phyloP scores from a whole-genome alignment of 331 rosid species.

The Malus hybrid region DNA sequence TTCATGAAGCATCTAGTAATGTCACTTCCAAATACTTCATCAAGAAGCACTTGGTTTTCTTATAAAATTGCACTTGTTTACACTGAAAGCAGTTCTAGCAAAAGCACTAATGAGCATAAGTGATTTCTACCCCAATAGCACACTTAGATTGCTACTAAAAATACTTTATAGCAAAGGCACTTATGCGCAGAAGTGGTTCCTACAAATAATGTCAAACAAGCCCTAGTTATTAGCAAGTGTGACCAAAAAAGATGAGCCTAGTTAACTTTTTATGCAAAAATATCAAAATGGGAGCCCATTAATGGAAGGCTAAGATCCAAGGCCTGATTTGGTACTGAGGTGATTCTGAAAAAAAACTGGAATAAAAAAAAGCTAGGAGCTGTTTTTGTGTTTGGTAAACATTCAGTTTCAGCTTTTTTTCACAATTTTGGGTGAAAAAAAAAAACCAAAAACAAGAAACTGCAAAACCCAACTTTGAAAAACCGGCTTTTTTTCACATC shows the following conservation, averaged over 20 bases:
- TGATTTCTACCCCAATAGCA: neutral
- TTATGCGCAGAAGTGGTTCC: neutral
- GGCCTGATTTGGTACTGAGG: too few species aligned
- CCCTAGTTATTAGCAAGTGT: neutral
- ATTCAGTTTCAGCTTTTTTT: too few species aligned
- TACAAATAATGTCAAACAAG: neutral
- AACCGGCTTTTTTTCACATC: too few species aligned
- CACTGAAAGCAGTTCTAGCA: too few species aligned
- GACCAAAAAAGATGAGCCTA: neutral
- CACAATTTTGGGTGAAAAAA: too few species aligned
- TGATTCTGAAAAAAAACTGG: too few species aligned
- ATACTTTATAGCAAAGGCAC: neutral
- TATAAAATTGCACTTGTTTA: neutral
- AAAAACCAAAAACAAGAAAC: too few species aligned
- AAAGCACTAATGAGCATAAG: neutral
- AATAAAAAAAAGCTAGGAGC: too few species aligned
- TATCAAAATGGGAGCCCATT: neutral
- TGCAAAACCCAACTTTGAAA: too few species aligned
- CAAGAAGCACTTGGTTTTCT: neutral
- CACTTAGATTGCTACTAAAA: neutral
- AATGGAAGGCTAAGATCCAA: too few species aligned
- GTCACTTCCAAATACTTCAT: neutral
- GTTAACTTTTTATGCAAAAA: neutral
- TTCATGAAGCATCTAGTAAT: too few species aligned
- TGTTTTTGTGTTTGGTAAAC: too few species aligned